Evolutionary conservation across 1,284 basidiomycete genomes (phyloP), one percentile per base, ranked within the genome.

Genomic region (Rhodotorula mucilaginosa): DNA sequence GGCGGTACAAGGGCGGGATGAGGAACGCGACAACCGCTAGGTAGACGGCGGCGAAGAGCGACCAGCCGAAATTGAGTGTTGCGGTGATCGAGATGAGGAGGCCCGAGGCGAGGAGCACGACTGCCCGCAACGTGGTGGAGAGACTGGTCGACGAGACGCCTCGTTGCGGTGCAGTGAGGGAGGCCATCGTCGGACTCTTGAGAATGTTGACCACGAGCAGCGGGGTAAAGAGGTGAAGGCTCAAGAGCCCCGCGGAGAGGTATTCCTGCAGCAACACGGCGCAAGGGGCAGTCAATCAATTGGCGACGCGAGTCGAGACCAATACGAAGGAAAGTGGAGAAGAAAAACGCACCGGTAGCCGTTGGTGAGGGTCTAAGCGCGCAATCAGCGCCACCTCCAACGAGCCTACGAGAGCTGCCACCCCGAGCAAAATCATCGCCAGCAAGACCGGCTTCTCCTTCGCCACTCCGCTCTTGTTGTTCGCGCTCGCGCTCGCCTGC

Each of bases 1-100:
- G 60, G 4, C 15, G 52, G 1, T 26, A 39, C 8, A 23, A 23
- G n/a, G 61, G 57, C 19, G 29, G 47, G 44, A 52, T 26, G 57
- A 63, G 31, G 56, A 74, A 64, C 26, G 64, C 52, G 2, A 71
- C 67, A 60, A 71, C 48, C 56, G 76, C 61, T 69, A 77, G 67
- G 70, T 75, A 65, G 74, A 79, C 64, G 56, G 79, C 64, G 48
- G 77, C 52, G 26, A 67, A 16, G 29, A 68, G 54, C 2, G 77
- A 72, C 19, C 72, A 57, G 34, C 73, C 71, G n/a, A 74, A 75
- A 60, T 96, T 97, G 78, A 95, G 87, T 71, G 95, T 88, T 7
- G 91, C 89, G 26, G 88, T 88, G 60, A 91, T 87, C 34, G 92
- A 92, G 76, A 96, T 88, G 69, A 93, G 84, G 8, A 91, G 89